These are phyloP conservation scores for Dactylella cylindrospora DNA, from an alignment of 2,329 filamentous ascomycete genomes.

Conservation along the genomic window DNA sequence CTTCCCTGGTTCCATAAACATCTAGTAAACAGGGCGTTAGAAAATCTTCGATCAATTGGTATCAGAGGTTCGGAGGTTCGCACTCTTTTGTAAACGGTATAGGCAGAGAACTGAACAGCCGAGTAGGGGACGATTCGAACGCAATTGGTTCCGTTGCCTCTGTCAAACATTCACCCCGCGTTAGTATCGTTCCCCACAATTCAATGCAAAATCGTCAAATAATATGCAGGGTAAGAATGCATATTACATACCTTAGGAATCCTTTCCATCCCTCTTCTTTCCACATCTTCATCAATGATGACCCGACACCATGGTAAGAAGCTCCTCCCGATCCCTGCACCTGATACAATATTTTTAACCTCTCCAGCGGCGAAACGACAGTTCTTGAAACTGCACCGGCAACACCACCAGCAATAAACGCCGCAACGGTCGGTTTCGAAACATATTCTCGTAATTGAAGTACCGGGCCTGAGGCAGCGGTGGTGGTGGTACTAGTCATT, in stretches of 20 bases:
- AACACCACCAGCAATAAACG: constrained; percentile 90
- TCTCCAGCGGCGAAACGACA: constrained; percentile 91
- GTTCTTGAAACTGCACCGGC: constrained; percentile 97
- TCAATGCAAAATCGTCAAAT: constrained; percentile 2
- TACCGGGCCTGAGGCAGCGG: constrained; percentile 10
- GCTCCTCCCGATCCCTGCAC: constrained; percentile 86
- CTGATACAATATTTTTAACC: constrained; percentile 97
- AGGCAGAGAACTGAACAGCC: constrained; percentile 95
- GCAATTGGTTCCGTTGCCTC: constrained; percentile 94
- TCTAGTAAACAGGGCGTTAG: constrained; percentile 18
- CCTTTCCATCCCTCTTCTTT: constrained; percentile 93
- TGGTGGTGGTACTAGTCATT: constrained; percentile 39
- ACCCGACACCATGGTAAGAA: constrained; percentile 89
- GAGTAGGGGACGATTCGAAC: constrained; percentile 98
- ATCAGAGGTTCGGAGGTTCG: constrained; percentile 50
- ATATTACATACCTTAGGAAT: constrained; percentile 69
- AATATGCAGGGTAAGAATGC: neutral
- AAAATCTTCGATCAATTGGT: constrained; percentile 1
- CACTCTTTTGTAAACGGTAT: constrained; percentile 95
- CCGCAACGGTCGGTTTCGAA: constrained; percentile 81
- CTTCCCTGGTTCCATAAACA: constrained; percentile 41
- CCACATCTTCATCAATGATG: constrained; percentile 93
- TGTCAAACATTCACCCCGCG: constrained; percentile 24
- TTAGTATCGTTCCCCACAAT: constrained; percentile 15
- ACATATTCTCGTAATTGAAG: constrained; percentile 55